Evolutionary conservation across 139 green algal genomes (phyloP).

Genomic region (Dunaliella primolecta): DNA sequence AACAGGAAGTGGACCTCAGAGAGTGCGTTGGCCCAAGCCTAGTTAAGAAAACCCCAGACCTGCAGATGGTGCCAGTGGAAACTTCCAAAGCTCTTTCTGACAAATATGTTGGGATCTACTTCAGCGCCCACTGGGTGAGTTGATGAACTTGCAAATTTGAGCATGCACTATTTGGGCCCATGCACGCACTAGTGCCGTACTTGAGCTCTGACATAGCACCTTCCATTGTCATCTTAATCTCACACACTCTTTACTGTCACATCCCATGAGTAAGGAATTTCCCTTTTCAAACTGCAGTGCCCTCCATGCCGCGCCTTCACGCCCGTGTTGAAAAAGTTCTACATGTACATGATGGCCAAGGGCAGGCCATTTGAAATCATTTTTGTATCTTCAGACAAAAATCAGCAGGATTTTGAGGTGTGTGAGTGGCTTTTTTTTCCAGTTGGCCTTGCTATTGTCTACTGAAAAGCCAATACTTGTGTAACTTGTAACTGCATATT

Average conservation of each 20-base stretch:
- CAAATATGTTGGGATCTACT: conserved; percentile 54
- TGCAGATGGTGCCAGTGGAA: no score
- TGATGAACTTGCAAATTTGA: background rate
- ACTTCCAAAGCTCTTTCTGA: conserved; percentile 14
- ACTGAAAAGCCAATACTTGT: no score
- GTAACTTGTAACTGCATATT: no score
- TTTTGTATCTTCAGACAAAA: conserved; percentile 47
- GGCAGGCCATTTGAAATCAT: conserved; percentile 46
- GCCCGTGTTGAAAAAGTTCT: conserved; percentile 38
- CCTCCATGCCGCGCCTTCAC: conserved; percentile 55
- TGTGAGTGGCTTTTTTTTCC: no score
- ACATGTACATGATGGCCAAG: conserved; percentile 36
- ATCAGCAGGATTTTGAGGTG: conserved; percentile 38
- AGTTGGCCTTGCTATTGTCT: background rate
- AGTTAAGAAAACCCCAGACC: background rate
- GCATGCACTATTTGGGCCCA: background rate
- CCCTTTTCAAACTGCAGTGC: no score
- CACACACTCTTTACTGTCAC: no score
- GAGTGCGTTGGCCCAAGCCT: background rate
- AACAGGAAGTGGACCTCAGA: background rate
- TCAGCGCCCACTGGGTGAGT: conserved; percentile 43
- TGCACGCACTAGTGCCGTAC: background rate
- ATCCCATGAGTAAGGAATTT: no score
- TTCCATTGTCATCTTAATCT: background rate
- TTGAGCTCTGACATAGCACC: background rate